phyloP scores from a whole-genome alignment of 768 basidiomycete genomes.

The Boletus vermiculosoides region DNA sequence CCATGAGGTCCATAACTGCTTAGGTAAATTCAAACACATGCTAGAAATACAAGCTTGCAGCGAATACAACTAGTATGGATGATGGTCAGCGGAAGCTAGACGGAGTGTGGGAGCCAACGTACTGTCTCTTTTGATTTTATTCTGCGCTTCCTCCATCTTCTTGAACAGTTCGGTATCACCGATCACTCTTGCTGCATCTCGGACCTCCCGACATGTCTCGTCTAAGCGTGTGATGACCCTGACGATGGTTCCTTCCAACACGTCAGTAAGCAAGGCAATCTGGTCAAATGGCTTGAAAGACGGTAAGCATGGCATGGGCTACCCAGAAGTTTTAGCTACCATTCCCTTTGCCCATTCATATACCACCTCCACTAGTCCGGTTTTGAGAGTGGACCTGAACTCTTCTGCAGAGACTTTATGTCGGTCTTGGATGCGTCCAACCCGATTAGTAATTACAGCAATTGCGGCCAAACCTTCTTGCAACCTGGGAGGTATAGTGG shows the following conservation, averaged over 20 bases:
- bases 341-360: constrained; percentile 99
- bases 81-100: constrained; percentile 6
- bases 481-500: constrained; percentile 74
- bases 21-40: not conserved
- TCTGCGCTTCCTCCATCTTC: constrained; percentile 96
- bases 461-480: constrained; percentile 81
- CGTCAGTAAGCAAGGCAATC: constrained; percentile 89
- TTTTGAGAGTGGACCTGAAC: constrained; percentile 78
- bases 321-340: constrained; percentile 49
- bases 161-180: constrained; percentile 94
- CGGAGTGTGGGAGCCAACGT: constrained; percentile 37
- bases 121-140: constrained; percentile 95
- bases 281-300: constrained; percentile 84
- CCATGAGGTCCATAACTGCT: not conserved
- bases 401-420: constrained; percentile 79
- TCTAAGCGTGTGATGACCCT: constrained; percentile 94
- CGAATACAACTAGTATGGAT: constrained; percentile 66
- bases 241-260: constrained; percentile 96
- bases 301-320: not conserved
- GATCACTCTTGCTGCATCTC: constrained; percentile 96
- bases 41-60: constrained; percentile 85
- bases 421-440: constrained; percentile 75
- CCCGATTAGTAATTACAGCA: constrained; percentile 69
- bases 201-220: constrained; percentile 94
- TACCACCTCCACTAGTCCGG: constrained; percentile 92